Base-by-base conservation (phyloP, 345 rosid genomes). In the Combretum micranthum region DNA sequence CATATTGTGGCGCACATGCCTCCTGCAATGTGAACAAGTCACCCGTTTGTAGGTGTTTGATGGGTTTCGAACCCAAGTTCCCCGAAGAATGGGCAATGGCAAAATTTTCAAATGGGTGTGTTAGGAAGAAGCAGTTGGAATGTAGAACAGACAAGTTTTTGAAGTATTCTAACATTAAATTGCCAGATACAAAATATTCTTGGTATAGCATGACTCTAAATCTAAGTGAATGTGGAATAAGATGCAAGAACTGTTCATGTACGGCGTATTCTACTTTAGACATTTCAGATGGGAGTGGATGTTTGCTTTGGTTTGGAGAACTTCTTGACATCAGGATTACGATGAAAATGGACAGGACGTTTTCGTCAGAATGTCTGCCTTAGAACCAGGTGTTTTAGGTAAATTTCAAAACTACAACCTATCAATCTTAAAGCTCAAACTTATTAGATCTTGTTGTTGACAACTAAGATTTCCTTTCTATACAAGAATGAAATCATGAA, bases 211-310 rank as follows among this genome's bases (percentile, higher is more conserved):
- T 53, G 43, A 62, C 52, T 6, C 58, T 75, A 22, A 70, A 43
- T 39, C 78, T 77, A 5, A 20, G 54, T 5, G 78, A 71, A 37
- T 84, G 87, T 44, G 50, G 67, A 48, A 13, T 25, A 13, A 4
- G n/a, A 53, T 46, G 13, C n/a, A 54, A 57, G 18, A 79, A 84
- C 26, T 84, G 85, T 56, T 77, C 81, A 7, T 84, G 90, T 3
- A 77, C 47, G 1, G 90, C 85, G 52, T 84, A 77, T 56, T 70
- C 81, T 0, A 71, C 42, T 61, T 61, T 64, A 19, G 62, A 77
- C 52, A 63, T 84, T 20, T 54, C 66, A 42, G 72, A 67, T 19
- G 66, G 60, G 0, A 63, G 60, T 6, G 67, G 67, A 9, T 63
- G 67, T 19, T 42, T 63, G 59, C 18, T 54, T 39, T 63, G 67